phyloP scores from a whole-genome alignment of 768 basidiomycete genomes.

The Sarcomyxa edulis region DNA sequence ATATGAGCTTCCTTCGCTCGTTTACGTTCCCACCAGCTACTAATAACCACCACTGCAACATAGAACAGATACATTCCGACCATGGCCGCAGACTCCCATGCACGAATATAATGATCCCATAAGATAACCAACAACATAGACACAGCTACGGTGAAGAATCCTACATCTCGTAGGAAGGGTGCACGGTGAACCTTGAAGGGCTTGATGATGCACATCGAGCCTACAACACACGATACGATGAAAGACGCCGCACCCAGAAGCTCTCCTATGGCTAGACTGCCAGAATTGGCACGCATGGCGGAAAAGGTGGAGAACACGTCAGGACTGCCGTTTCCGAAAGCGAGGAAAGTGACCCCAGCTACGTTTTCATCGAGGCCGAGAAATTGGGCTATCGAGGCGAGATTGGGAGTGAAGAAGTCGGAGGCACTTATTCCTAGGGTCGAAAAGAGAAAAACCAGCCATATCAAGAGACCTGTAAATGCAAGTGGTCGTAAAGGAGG shows the following conservation, averaged over 20 bases:
- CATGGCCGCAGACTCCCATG: conserved; percentile 71
- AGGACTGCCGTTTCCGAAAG: conserved; percentile 96
- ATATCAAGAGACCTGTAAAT: conserved; percentile 62
- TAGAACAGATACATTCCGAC: conserved; percentile 74
- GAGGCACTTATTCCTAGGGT: conserved; percentile 93
- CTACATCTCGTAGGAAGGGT: conserved; percentile 90
- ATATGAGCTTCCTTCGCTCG: conserved; percentile 38
- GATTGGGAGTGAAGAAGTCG: conserved; percentile 97
- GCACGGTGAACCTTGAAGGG: conserved; percentile 80
- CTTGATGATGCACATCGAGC: conserved; percentile 95
- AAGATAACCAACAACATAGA: conserved; percentile 71
- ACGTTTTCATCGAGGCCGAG: conserved; percentile 90
- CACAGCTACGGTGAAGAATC: conserved; percentile 88
- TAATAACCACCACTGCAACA: conserved; percentile 67
- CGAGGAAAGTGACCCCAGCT: conserved; percentile 94
- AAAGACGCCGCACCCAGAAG: conserved; percentile 93
- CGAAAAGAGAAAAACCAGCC: conserved; percentile 92
- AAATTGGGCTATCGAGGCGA: conserved; percentile 81
- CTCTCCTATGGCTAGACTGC: conserved; percentile 90
- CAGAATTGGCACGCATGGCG: conserved; percentile 81
- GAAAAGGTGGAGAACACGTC: conserved; percentile 96
- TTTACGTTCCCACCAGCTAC: conserved; percentile 71
- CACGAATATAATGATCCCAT: conserved; percentile 64
- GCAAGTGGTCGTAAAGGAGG: conserved; percentile 47
- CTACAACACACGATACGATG: conserved; percentile 94